Evolutionary conservation across 2,329 filamentous ascomycete genomes (phyloP).

Genomic region (Fusarium torreyae): DNA sequence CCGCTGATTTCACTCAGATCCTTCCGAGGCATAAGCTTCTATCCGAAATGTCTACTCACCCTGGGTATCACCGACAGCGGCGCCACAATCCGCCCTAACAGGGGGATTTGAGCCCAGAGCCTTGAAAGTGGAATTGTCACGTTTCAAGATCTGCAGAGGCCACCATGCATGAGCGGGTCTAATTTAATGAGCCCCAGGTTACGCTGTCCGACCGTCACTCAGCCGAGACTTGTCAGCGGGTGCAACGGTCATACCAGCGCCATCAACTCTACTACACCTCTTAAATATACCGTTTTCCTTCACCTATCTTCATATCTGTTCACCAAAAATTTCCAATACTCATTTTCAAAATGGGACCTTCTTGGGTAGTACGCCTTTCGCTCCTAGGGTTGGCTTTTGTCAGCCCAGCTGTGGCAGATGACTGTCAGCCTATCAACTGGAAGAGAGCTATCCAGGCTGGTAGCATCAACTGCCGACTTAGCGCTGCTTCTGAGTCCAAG

Average conservation of each 20-base stretch:
- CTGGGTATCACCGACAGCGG: neutral
- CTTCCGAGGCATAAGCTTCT: no score
- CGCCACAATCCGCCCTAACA: neutral
- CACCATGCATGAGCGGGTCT: neutral
- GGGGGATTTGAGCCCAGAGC: neutral
- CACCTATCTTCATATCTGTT: neutral
- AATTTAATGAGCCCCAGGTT: neutral
- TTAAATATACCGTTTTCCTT: neutral
- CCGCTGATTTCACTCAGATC: no score
- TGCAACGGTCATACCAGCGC: no score
- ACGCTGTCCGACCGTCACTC: no score
- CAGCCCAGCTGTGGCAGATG: neutral
- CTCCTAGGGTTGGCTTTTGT: neutral
- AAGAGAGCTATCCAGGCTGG: neutral
- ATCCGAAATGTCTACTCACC: neutral
- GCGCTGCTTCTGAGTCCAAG: neutral
- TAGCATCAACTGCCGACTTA: conserved; percentile 12
- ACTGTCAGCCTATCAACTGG: conserved; percentile 10
- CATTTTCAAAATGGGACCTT: neutral
- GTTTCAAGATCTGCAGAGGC: conserved; percentile 1
- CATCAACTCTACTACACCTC: neutral
- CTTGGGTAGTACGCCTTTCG: neutral
- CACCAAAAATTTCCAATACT: neutral
- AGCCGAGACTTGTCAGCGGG: no score
- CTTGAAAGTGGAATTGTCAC: neutral